These are phyloP conservation scores for Sordariomycetes sp. DNA, from an alignment of 2,329 filamentous ascomycete genomes.

Conservation along the genomic window DNA sequence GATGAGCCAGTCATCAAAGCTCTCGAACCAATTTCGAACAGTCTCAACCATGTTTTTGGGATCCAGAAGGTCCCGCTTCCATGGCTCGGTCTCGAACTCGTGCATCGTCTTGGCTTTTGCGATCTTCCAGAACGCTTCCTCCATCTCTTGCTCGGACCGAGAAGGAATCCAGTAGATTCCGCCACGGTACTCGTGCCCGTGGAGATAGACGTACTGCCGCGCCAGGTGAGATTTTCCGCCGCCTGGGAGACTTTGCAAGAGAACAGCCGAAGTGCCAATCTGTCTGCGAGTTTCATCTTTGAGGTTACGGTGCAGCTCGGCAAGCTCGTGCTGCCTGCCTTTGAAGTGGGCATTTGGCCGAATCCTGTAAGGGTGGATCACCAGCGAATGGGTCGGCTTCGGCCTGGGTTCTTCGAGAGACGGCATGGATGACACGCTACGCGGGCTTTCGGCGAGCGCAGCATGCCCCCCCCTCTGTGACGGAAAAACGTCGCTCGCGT, in stretches of 20 bases:
- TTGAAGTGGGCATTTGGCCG: conserved; percentile 53
- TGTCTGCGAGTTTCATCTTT: conserved; percentile 43
- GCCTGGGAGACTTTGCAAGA: conserved; percentile 54
- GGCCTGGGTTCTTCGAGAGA: neutral
- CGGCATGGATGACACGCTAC: neutral
- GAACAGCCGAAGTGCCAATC: conserved; percentile 49
- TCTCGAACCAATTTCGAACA: conserved; percentile 52
- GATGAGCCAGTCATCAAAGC: conserved; percentile 53
- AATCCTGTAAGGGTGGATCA: conserved; percentile 43
- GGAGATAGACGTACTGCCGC: conserved; percentile 53
- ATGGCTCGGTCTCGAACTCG: conserved; percentile 25
- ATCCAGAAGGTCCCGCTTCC: conserved; percentile 22
- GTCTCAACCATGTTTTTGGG: conserved; percentile 38
- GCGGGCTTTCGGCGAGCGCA: neutral
- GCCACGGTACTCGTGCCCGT: conserved; percentile 48
- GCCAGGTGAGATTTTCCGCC: conserved; percentile 61
- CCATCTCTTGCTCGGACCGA: conserved; percentile 45
- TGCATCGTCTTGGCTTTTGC: conserved; percentile 43
- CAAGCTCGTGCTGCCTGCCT: conserved; percentile 47
- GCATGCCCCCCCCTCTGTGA: neutral
- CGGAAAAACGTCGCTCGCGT: neutral
- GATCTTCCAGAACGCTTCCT: conserved; percentile 56
- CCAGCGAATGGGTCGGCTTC: conserved; percentile 13
- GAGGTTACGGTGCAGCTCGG: conserved; percentile 46
- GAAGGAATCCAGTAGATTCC: conserved; percentile 62